Percentiles rank a stretch among this genome's conserved stretches.
These are phyloP conservation scores for Cutaneotrichosporon mucoides DNA, from an alignment of 1,284 basidiomycete genomes.

Conservation along the genomic window DNA sequence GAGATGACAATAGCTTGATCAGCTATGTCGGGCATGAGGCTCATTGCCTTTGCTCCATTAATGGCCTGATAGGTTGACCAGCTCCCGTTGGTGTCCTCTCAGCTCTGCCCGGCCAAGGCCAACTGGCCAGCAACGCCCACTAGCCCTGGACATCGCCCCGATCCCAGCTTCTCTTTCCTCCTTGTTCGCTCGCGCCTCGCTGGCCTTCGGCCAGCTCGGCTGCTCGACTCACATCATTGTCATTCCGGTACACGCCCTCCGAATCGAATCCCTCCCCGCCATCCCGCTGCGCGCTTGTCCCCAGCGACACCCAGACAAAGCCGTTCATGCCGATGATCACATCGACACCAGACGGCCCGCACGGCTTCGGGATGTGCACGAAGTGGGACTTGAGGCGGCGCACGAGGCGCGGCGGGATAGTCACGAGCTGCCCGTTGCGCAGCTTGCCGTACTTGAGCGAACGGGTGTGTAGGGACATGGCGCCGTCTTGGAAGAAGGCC, in stretches of 20 bases:
- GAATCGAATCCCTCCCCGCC: slow-evolving; percentile 72
- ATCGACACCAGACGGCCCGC: slow-evolving; percentile 77
- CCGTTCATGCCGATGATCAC: slow-evolving; percentile 94
- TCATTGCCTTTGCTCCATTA: too few relatives aligned
- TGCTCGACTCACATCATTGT: slow-evolving; percentile 88
- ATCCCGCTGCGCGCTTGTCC: slow-evolving; percentile 42
- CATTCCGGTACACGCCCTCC: slow-evolving; percentile 88
- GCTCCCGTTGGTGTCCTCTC: too few relatives aligned
- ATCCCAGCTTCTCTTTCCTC: too few relatives aligned
- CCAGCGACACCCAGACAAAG: slow-evolving; percentile 89
- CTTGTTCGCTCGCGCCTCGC: too few relatives aligned
- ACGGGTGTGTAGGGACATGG: slow-evolving; percentile 92
- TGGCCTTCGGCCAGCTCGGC: too few relatives aligned
- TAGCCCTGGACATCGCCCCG: too few relatives aligned
- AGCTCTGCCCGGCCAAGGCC: too few relatives aligned
- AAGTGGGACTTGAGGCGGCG: slow-evolving; percentile 94
- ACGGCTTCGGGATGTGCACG: slow-evolving; percentile 60
- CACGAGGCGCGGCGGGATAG: slow-evolving; percentile 79
- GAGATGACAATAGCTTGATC: too few relatives aligned
- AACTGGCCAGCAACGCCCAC: too few relatives aligned
- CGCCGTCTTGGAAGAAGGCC: slow-evolving; percentile 88
- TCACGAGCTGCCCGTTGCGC: slow-evolving; percentile 85
- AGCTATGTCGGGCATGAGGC: too few relatives aligned
- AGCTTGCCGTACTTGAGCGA: slow-evolving; percentile 98
- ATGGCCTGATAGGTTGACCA: too few relatives aligned